Conservation (phyloP, 1,284 basidiomycete species). For the Gastroboletus turbinatus region DNA sequence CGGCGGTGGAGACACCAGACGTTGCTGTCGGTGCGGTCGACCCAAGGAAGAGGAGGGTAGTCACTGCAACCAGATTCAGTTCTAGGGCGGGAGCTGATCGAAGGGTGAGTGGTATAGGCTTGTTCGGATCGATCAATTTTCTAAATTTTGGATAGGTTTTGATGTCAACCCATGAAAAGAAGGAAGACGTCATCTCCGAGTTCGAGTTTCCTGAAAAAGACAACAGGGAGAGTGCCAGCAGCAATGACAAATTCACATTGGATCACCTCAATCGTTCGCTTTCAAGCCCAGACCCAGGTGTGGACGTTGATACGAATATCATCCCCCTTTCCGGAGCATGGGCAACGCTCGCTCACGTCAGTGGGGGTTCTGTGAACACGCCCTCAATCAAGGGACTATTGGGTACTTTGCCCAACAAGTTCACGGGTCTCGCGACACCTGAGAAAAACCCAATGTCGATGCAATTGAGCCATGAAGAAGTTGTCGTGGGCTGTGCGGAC, state of each 20-base stretch:
- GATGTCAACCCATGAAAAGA: constrained; percentile 74
- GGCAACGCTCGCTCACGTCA: constrained; percentile 52
- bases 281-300: constrained; percentile 32
- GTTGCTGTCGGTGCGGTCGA: constrained; percentile 82
- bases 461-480: constrained; percentile 83
- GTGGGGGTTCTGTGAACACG: constrained; percentile 37
- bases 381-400: constrained; percentile 53
- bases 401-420: constrained; percentile 61
- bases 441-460: constrained; percentile 89
- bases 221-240: constrained; percentile 2
- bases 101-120: constrained; percentile 47
- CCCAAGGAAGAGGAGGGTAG: constrained; percentile 75
- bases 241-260: constrained; percentile 12
- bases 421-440: constrained; percentile 71
- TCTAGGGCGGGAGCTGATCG: constrained; percentile 77
- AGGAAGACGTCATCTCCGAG: constrained; percentile 32
- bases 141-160: constrained; percentile 53
- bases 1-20: constrained; percentile 79
- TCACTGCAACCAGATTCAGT: constrained; percentile 84
- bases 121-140: neutral
- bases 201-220: constrained; percentile 35
- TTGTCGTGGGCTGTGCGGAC: constrained; percentile 83
- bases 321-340: constrained; percentile 66
- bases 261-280: constrained; percentile 15
- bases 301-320: constrained; percentile 63